A percentile compares a stretch with the other conserved stretches of the same genome.
These are phyloP conservation scores for Boletus patriciae DNA, from an alignment of 768 basidiomycete species.

Conservation along the genomic window DNA sequence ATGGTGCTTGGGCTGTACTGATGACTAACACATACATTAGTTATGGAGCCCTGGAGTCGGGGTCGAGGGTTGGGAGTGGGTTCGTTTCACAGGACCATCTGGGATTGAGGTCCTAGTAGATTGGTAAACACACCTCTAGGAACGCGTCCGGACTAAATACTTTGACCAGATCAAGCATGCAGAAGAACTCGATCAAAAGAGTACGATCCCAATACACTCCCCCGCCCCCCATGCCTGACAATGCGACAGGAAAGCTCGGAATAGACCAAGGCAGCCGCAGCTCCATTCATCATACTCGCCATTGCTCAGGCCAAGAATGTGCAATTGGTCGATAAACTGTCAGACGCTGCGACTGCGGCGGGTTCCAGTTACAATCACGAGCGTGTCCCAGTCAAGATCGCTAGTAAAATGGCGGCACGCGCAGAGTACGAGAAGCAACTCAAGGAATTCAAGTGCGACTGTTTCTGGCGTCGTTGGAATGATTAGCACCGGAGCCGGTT, in stretches of 20 bases:
- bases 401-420: constrained; percentile 72
- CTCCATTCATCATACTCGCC: constrained; percentile 81
- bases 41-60: too few relatives aligned
- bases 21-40: too few relatives aligned
- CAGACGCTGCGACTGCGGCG: constrained; percentile 8
- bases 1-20: too few relatives aligned
- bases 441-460: constrained; percentile 65
- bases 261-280: constrained; percentile 79
- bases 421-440: constrained; percentile 61
- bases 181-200: constrained; percentile 61
- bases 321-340: constrained; percentile 34
- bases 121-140: constrained; percentile 39
- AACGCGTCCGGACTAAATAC: constrained; percentile 73
- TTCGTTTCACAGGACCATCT: too few relatives aligned
- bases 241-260: constrained; percentile 37
- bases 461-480: constrained; percentile 85
- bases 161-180: constrained; percentile 80
- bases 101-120: too few relatives aligned
- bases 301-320: constrained; percentile 58
- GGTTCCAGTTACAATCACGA: constrained; percentile 16
- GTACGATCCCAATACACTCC: constrained; percentile 4
- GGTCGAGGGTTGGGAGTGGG: too few relatives aligned
- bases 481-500: constrained; percentile 67
- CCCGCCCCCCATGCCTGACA: not conserved
- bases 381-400: constrained; percentile 55